Conservation (phyloP, 345 rosid genomes). For the Viola odorata region DNA sequence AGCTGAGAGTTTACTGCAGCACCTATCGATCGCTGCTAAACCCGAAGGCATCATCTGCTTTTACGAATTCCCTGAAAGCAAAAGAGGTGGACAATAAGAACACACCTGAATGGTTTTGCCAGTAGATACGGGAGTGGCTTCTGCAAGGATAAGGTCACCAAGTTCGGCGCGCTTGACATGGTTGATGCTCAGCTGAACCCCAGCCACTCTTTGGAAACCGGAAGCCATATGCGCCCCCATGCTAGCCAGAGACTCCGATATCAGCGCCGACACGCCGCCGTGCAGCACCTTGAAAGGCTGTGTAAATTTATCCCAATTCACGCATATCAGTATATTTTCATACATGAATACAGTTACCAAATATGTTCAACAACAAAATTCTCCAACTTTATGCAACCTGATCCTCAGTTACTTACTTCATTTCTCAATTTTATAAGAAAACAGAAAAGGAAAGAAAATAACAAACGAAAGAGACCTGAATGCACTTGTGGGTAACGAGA, state of each 20-base stretch:
- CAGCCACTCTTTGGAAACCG: slow-evolving; percentile 70
- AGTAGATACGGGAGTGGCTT: slow-evolving; percentile 56
- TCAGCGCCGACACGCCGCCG: slow-evolving; percentile 91
- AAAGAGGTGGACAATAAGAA: not conserved
- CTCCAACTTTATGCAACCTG: not conserved
- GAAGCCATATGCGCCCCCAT: slow-evolving; percentile 88
- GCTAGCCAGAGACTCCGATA: slow-evolving; percentile 81
- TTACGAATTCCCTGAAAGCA: too few species aligned
- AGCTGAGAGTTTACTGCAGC: too few species aligned
- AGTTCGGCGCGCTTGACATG: slow-evolving; percentile 71
- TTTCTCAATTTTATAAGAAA: not conserved
- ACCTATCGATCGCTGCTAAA: too few species aligned
- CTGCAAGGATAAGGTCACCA: slow-evolving; percentile 63
- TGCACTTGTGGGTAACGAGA: slow-evolving; percentile 46
- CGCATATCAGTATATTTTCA: not conserved
- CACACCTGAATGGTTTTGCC: slow-evolving; percentile 78
- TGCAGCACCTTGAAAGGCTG: slow-evolving; percentile 96
- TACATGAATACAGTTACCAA: too few species aligned
- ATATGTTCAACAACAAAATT: not conserved
- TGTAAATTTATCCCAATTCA: too few species aligned
- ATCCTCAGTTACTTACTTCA: not conserved
- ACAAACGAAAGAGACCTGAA: slow-evolving; percentile 38
- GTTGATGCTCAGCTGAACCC: slow-evolving; percentile 77
- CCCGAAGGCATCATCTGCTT: too few species aligned
- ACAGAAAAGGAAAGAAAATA: not conserved